Percentiles rank a stretch among this genome's conserved stretches.
phyloP scores from a whole-genome alignment of 2,329 filamentous ascomycete species.

The Colletotrichum liaoningense region DNA sequence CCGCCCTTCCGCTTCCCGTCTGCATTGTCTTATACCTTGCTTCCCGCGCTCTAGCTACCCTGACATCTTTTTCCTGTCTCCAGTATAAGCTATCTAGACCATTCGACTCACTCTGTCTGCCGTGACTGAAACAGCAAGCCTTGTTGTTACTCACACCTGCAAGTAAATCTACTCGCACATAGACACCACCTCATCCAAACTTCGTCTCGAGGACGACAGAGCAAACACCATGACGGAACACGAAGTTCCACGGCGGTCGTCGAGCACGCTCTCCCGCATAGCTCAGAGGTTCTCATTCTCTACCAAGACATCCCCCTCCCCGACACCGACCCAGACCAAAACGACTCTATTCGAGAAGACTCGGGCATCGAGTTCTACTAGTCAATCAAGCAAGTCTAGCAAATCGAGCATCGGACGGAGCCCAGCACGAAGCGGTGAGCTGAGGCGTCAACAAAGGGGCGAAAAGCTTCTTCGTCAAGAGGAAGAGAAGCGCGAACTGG shows the following conservation, averaged over 20 bases:
- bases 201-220: slow-evolving; percentile 9
- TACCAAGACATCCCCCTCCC: not conserved
- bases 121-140: not conserved
- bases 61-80: not conserved
- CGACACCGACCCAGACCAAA: slow-evolving; percentile 1
- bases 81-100: slow-evolving; percentile 22
- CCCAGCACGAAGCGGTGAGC: slow-evolving; percentile 18
- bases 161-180: not conserved
- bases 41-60: slow-evolving; percentile 15
- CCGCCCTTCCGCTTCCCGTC: not conserved
- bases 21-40: not conserved
- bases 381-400: slow-evolving; percentile 20
- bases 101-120: not conserved
- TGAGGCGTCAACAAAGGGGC: slow-evolving; percentile 22
- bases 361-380: not conserved
- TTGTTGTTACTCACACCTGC: not conserved
- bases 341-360: slow-evolving; percentile 26
- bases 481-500: slow-evolving; percentile 21
- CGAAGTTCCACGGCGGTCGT: not conserved
- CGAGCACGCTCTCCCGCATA: slow-evolving; percentile 37
- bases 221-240: slow-evolving; percentile 16
- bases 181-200: not conserved
- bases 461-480: slow-evolving; percentile 20
- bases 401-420: slow-evolving; percentile 25
- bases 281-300: slow-evolving; percentile 30